phyloP scores from a whole-genome alignment of 257 asterid species.

The Lithospermum erythrorhizon region DNA sequence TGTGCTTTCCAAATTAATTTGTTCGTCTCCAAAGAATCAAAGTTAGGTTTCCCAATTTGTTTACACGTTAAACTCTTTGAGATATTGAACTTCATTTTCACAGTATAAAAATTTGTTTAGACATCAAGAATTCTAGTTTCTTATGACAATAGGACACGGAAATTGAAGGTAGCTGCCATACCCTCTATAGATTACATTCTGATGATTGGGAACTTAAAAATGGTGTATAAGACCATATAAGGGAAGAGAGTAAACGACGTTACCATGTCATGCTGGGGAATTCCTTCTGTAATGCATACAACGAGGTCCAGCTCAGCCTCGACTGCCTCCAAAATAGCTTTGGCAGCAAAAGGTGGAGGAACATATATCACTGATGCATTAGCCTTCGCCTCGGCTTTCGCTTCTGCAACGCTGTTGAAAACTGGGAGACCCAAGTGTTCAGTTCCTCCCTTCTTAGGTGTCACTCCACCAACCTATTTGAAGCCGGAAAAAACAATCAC shows the following conservation, averaged over 20 bases:
- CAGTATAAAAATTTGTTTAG: not conserved
- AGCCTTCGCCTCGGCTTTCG: constrained; percentile 86
- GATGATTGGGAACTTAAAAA: not conserved
- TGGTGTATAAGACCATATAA: not conserved
- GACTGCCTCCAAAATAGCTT: constrained; percentile 81
- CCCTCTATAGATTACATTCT: not conserved
- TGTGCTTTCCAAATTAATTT: too few relatives aligned
- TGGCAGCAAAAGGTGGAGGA: constrained; percentile 93
- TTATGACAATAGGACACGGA: not conserved
- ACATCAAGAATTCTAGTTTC: not conserved
- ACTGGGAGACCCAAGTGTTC: constrained; percentile 97
- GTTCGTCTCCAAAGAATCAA: too few relatives aligned
- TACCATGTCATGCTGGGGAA: constrained; percentile 99
- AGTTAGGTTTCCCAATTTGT: too few relatives aligned
- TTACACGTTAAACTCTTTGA: not conserved
- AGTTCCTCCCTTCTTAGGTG: constrained; percentile 91
- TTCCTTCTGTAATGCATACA: constrained; percentile 89
- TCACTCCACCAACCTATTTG: constrained; percentile 91
- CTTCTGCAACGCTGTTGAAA: constrained; percentile 82
- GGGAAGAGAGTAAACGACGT: not conserved
- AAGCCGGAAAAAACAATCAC: constrained; percentile 3
- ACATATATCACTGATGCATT: constrained; percentile 88
- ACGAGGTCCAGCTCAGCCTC: constrained; percentile 86
- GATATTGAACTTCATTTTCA: not conserved
- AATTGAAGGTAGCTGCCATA: not conserved